Conservation (phyloP, 108 stramenopile species). For the Fragilariopsis cylindrus region DNA sequence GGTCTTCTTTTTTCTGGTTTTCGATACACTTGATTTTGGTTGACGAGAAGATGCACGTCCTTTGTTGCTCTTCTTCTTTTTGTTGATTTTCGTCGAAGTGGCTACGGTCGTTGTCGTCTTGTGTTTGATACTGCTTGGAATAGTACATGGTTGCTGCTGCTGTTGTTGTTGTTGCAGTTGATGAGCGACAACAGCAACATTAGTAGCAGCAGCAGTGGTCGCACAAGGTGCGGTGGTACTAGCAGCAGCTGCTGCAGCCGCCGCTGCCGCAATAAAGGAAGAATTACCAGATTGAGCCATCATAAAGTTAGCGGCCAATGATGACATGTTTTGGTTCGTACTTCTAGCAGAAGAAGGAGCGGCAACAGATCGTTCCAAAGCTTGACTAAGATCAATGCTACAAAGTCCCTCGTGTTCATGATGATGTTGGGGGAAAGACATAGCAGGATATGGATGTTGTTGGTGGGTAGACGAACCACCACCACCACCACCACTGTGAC, state of each 20-base stretch:
- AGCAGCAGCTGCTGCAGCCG: background rate
- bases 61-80: background rate
- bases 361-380: constrained; percentile 5
- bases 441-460: background rate
- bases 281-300: constrained; percentile 10
- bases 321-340: background rate
- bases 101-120: background rate
- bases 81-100: background rate
- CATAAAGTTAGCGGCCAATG: constrained; percentile 29
- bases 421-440: background rate
- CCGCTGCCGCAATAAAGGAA: background rate
- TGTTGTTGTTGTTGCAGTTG: background rate
- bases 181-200: background rate
- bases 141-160: background rate
- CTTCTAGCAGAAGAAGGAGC: too few relatives aligned
- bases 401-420: constrained; percentile 1
- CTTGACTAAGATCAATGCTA: constrained; percentile 6
- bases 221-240: background rate
- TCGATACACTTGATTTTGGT: background rate
- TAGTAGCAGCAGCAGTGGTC: background rate
- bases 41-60: background rate
- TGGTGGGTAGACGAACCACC: background rate
- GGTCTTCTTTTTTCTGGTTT: background rate
- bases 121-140: background rate
- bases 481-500: too few relatives aligned